Evolutionary conservation across 108 stramenopile genomes (phyloP), one percentile per base, ranked within the genome.

Genomic region (Conticribra weissflogii): DNA sequence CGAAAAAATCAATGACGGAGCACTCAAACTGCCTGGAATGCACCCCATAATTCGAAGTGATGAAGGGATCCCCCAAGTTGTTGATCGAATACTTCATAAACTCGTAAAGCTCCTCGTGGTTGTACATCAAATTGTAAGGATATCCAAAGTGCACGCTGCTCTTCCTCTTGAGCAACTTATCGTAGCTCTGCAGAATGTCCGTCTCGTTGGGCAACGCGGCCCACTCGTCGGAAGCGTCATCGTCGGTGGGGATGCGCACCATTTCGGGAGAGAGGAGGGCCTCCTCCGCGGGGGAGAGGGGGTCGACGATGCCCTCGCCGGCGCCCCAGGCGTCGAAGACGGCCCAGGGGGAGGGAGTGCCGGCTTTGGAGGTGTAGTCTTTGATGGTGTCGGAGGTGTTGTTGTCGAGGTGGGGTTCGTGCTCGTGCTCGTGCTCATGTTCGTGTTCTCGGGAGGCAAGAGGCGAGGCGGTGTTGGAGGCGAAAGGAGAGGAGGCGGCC

Each of bases 21-120:
- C 85, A 84, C 69, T 94, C 93, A 67, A 94, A 94, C 60, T 94
- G 90, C 54, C 93, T 67, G 25, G 79, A 79, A 76, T 94, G 93
- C 12, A 94, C 93, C 2, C 90, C 87, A 55, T 94, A 94, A 76
- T 94, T 94, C 59, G 82, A 83, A n/a, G 87, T 57, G 21, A 94
- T 81, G 74, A 85, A 94, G 33, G 93, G 93, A 81, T 94, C 93
- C 52, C 93, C 93, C 15, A 94, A 78, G 60, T 94, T 94, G 72
- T 94, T 94, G 49, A 94, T 94, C 69, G 87, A 88, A 63, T 94
- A 94, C 81, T 89, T 89, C 93, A 94, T 89, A 71, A 94, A 94
- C 47, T 82, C 76, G 64, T 87, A 88, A 3, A 91, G 62, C 71
- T 94, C 93, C 45, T 85, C 81, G 63, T 90, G 89, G 67, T 94